Evolutionary conservation across 2,329 filamentous ascomycete genomes (phyloP), one percentile per base, ranked within the genome.

Genomic region (Hypoxylon sp.): DNA sequence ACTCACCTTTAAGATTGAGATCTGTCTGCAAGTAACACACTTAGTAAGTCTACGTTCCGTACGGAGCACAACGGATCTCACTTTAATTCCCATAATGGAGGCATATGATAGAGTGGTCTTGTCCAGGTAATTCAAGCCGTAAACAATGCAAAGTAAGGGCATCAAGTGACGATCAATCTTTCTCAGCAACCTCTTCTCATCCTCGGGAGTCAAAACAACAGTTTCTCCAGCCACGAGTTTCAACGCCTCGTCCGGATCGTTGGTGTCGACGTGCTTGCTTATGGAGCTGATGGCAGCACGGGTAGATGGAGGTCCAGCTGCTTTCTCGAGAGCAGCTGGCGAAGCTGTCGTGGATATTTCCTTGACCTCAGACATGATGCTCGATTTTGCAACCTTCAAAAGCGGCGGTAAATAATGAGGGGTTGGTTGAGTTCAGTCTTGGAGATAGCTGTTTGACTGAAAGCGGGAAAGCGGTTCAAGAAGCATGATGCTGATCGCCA

Each of bases 51-150:
- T 14, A 44, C 64, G 20, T 50, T 24, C 14, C 3, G 38, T 33
- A 6, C 26, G 16, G 2, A 18, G 3, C 9, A 55, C n/a, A 12
- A 18, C 18, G 14, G 11, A 20, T 53, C 71, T 66, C 52, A 75
- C 76, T 70, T 80, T 82, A 30, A 86, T 76, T 0, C 84, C 84
- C 83, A 86, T 85, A 18, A 86, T 74, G 33, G 81, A 84, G 3
- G 84, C 84, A 54, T 86, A 85, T 0, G 82, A 78, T 4, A 80
- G 64, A 4, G 76, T 77, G 7, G 78, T 80, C 72, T 80, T 80
- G 63, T 80, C 85, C 5, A 89, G 77, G 72, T 82, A 88, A 68
- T 88, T 86, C 71, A 88, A 78, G 1, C 84, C 84, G 68, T 89
- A 88, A 3, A 88, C 80, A 28, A 85, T 71, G 61, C 85, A 88